Base-by-base conservation (phyloP, 768 basidiomycete species). In the Neoboletus subvelutipes region DNA sequence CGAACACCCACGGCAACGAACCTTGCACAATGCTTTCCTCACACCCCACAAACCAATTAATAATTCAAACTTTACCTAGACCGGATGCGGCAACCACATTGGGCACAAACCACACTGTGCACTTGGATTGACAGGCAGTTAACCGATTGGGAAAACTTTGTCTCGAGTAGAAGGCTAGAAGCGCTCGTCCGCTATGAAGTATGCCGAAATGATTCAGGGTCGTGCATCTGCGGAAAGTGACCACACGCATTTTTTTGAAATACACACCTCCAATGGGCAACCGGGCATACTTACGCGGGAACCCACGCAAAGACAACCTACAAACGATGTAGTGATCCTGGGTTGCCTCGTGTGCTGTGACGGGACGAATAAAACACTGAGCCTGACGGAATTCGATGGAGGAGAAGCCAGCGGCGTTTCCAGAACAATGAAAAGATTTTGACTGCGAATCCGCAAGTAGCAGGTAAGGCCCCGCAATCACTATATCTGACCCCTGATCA, bases 181-280 rank as follows among this genome's bases (percentile, higher is more conserved):
- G 52, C 49, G 43, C 54, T 39, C 46, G 49, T 55, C 66, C 63
- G 63, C 60, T 7, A 50, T 53, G 22, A 58, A 55, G 52, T 7
- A 56, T 55, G 58, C 68, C 68, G 68, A 69, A 69, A 69, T 69
- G 69, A 71, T 64, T 56, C 67, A 71, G 67, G 68, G 66, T 48
- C 61, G 57, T n/a, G 20, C 9, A 43, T 45, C 36, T 56, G 56
- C 22, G 56, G 47, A 56, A 56, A 50, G 8, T 43, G 49, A 28
- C 40, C 50, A 45, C 50, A 31, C 39, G 24, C 10, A n/a, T 34
- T 45, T 50, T n/a, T 55, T 54, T 43, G 45, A 58, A 57, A 56
- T 52, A 45, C 40, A n/a, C 34, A 41, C 26, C 46, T 31, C n/a
- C n/a, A n/a, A n/a, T 24, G 20, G 29, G 7, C 40, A 36, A 22